Evolutionary conservation across 345 rosid species (phyloP).

Genomic region (Linum lewisii): DNA sequence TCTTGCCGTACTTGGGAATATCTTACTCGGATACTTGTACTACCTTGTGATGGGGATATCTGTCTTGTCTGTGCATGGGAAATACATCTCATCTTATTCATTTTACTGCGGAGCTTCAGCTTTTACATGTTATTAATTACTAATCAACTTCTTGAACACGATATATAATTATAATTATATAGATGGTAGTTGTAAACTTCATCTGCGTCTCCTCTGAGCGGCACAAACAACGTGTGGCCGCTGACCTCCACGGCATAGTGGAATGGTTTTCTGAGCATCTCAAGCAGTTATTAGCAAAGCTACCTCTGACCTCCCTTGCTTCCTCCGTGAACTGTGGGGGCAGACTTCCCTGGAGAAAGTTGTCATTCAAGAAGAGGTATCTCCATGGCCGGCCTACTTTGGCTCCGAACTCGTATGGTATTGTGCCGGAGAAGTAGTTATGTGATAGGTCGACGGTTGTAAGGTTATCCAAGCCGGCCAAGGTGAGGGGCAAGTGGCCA

Average conservation of each 20-base stretch:
- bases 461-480: constrained; percentile 30
- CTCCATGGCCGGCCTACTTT: constrained; percentile 39
- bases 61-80: constrained; percentile 76
- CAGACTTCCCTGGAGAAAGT: constrained; percentile 35
- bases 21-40: constrained; percentile 58
- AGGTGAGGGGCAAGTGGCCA: constrained; percentile 34
- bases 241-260: constrained; percentile 39
- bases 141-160: no score
- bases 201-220: background rate
- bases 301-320: constrained; percentile 28
- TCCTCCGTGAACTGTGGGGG: constrained; percentile 28
- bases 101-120: constrained; percentile 10
- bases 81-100: no score
- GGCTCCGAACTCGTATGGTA: constrained; percentile 29
- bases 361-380: constrained; percentile 20
- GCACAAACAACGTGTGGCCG: constrained; percentile 34
- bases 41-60: constrained; percentile 69
- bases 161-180: no score
- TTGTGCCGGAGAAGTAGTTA: constrained; percentile 34
- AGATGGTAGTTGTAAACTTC: background rate
- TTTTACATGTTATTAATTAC: no score
- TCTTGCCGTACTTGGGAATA: constrained; percentile 67
- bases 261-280: constrained; percentile 22
- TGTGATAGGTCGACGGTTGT: constrained; percentile 30
- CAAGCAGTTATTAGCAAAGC: constrained; percentile 44